phyloP scores from a whole-genome alignment of 768 basidiomycete species.

The Arthromyces matolae region DNA sequence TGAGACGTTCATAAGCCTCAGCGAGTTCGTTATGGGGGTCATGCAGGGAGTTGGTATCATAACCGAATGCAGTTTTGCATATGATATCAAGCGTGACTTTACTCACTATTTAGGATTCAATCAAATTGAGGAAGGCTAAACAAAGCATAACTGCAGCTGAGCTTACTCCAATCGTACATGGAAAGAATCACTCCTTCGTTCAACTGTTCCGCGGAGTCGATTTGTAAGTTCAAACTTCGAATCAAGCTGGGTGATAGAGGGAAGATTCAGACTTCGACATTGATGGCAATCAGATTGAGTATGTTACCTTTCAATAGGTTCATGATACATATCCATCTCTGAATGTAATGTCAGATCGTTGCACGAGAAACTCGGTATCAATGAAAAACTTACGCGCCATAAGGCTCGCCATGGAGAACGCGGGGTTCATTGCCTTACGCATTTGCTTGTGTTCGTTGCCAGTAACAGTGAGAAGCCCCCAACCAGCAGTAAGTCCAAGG shows the following conservation, averaged over 20 bases:
- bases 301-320: conserved; percentile 44
- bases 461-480: conserved; percentile 46
- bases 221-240: conserved; percentile 31
- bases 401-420: conserved; percentile 44
- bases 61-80: conserved; percentile 48
- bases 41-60: conserved; percentile 41
- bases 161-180: conserved; percentile 49
- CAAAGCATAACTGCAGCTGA: background rate
- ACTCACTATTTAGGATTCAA: conserved; percentile 31
- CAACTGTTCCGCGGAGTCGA: conserved; percentile 21
- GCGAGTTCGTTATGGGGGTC: conserved; percentile 46
- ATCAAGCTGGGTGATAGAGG: conserved; percentile 26
- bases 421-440: conserved; percentile 50
- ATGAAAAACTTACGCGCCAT: conserved; percentile 28
- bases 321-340: conserved; percentile 48
- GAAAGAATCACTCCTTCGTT: conserved; percentile 27
- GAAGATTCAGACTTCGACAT: background rate
- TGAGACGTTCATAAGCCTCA: conserved; percentile 41
- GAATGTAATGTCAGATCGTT: no score
- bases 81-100: conserved; percentile 53
- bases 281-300: conserved; percentile 7
- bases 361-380: background rate
- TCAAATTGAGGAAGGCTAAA: background rate
- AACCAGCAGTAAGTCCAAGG: conserved; percentile 39
- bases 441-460: conserved; percentile 47